phyloP scores from a whole-genome alignment of 345 rosid genomes.

The Populus deltoides region DNA sequence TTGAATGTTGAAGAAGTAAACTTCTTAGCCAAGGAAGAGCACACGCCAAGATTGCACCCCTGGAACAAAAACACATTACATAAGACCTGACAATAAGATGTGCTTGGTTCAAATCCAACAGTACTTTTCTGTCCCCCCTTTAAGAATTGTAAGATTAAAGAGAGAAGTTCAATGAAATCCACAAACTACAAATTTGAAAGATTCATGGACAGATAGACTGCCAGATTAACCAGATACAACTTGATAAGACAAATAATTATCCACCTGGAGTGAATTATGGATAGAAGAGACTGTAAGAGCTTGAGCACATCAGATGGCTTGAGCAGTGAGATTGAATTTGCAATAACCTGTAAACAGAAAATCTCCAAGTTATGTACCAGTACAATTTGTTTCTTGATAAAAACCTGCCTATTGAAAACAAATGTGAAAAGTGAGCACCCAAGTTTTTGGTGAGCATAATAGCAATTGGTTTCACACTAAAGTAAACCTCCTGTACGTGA shows the following conservation, averaged over 20 bases:
- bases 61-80: conserved; percentile 22
- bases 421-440: neutral
- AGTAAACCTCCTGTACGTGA: neutral
- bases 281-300: conserved; percentile 67
- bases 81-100: neutral
- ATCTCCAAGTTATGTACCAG: neutral
- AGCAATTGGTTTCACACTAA: neutral
- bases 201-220: neutral
- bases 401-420: neutral
- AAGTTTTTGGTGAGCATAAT: neutral
- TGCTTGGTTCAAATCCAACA: neutral
- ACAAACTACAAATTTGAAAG: neutral
- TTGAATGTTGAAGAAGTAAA: conserved; percentile 79
- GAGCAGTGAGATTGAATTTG: conserved; percentile 67
- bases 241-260: neutral
- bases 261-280: conserved; percentile 81
- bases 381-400: neutral
- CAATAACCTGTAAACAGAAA: conserved; percentile 59
- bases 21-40: conserved; percentile 86
- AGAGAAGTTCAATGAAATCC: neutral
- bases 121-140: neutral
- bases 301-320: conserved; percentile 74
- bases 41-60: conserved; percentile 89
- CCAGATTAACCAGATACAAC: neutral
- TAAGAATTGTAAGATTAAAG: neutral